Evolutionary conservation across 78 protist species (phyloP).

Genomic region (Dictyostelium capitatum): DNA sequence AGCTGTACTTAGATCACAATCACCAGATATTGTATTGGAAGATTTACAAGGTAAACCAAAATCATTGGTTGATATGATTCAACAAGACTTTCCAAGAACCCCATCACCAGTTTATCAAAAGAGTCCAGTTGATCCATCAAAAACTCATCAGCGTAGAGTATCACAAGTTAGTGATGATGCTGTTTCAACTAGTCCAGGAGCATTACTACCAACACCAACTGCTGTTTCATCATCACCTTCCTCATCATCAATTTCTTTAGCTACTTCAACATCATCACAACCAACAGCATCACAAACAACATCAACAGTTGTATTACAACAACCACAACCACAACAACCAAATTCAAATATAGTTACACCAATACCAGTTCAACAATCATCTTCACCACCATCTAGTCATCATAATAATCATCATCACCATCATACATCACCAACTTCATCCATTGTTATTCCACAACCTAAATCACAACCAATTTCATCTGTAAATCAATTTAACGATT

Average conservation of each 20-base stretch:
- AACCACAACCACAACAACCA: not conserved
- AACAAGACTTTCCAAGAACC: conserved; percentile 89
- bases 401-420: not conserved
- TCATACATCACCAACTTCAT: not conserved
- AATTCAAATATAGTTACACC: not conserved
- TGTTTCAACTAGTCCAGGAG: not conserved
- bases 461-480: conserved; percentile 1
- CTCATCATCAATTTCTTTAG: not conserved
- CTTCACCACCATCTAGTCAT: not conserved
- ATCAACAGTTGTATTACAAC: not conserved
- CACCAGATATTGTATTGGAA: conserved; percentile 41
- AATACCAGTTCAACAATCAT: not conserved
- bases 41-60: conserved; percentile 71
- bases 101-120: conserved; percentile 90
- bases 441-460: not conserved
- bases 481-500: not conserved
- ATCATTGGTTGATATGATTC: conserved; percentile 82
- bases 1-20: conserved; percentile 48
- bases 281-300: not conserved
- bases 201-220: not conserved
- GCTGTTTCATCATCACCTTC: not conserved
- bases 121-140: conserved; percentile 47
- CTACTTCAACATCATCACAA: not conserved
- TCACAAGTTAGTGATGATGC: conserved; percentile 49
- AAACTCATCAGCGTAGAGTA: conserved; percentile 45